phyloP scores from a whole-genome alignment of 345 rosid species.

The Lenwebbia sp. region DNA sequence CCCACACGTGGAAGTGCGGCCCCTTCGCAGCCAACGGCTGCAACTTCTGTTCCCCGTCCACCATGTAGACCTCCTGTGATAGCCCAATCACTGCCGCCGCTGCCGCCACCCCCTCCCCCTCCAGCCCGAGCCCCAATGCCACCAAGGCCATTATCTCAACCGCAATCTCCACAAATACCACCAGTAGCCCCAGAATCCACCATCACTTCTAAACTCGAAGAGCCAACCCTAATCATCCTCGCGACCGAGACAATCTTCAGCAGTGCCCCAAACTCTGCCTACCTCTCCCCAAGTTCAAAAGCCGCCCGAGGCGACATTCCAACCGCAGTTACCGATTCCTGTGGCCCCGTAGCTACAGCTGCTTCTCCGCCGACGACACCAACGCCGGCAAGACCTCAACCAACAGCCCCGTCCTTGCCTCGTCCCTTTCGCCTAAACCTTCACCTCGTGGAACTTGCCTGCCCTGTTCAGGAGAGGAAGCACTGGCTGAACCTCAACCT shows the following conservation, averaged over 20 bases:
- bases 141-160: constrained; percentile 1
- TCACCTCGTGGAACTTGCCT: constrained; percentile 9
- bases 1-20: background rate
- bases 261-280: background rate
- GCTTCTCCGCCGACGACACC: constrained; percentile 6
- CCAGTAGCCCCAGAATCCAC: background rate
- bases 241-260: background rate
- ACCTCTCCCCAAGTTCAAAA: background rate
- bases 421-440: constrained; percentile 11
- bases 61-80: too few relatives aligned
- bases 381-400: constrained; percentile 9
- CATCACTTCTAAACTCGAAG: background rate
- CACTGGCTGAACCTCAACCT: background rate
- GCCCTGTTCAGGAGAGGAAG: background rate
- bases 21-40: constrained; percentile 14
- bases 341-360: constrained; percentile 9
- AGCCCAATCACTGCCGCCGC: too few relatives aligned
- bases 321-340: constrained; percentile 20
- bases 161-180: background rate
- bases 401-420: constrained; percentile 1
- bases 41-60: constrained; percentile 11
- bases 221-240: background rate
- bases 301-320: background rate
- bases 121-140: constrained; percentile 8
- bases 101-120: background rate